Evolutionary conservation across 2,329 filamentous ascomycete genomes (phyloP).

Genomic region (Magnaporthiopsis incrustans): DNA sequence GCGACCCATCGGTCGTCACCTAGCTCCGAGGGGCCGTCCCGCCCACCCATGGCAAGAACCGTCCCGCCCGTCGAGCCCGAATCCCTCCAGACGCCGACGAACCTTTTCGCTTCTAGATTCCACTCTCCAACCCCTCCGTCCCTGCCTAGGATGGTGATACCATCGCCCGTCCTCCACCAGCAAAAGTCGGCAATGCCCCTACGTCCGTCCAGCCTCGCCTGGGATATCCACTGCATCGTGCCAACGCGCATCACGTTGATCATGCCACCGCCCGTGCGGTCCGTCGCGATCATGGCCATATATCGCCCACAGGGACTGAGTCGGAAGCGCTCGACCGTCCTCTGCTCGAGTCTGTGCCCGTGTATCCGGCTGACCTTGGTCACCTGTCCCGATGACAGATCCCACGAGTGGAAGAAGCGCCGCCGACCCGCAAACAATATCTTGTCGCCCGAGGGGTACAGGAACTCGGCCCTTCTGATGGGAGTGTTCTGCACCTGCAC

Average conservation of each 20-base stretch:
- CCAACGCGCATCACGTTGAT: conserved; percentile 75
- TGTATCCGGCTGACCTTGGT: conserved; percentile 73
- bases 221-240: conserved; percentile 81
- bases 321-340: conserved; percentile 84
- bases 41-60: conserved; percentile 69
- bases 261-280: conserved; percentile 76
- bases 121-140: conserved; percentile 90
- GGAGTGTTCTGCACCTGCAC: conserved; percentile 79
- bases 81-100: conserved; percentile 79
- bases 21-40: conserved; percentile 45
- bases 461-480: conserved; percentile 76
- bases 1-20: conserved; percentile 86
- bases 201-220: conserved; percentile 72
- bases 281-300: conserved; percentile 73
- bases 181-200: conserved; percentile 84
- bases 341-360: conserved; percentile 73
- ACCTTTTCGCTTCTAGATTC: conserved; percentile 58
- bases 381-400: conserved; percentile 71
- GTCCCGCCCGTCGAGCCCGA: conserved; percentile 84
- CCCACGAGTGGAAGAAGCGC: conserved; percentile 91
- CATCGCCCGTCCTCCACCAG: conserved; percentile 84
- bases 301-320: conserved; percentile 79
- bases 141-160: conserved; percentile 74
- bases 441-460: conserved; percentile 61
- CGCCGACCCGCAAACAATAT: conserved; percentile 85